phyloP scores from a whole-genome alignment of 2,329 filamentous ascomycete species.

The Fusarium nematophilum region DNA sequence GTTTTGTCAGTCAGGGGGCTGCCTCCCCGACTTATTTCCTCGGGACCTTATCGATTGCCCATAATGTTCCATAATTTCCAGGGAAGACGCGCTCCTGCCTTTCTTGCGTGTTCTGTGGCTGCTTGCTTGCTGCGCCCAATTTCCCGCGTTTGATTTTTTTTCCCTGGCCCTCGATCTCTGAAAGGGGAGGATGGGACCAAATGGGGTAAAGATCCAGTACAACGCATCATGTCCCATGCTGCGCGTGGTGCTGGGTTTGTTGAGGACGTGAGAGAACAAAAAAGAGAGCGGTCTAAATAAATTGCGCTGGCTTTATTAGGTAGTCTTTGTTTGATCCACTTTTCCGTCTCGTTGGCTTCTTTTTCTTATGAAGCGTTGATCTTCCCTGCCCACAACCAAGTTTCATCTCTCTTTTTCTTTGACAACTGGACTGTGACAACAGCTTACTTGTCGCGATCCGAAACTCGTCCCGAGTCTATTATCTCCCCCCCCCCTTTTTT shows the following conservation, averaged over 20 bases:
- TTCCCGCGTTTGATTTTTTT: not conserved
- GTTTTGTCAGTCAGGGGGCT: too few relatives aligned
- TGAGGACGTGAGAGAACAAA: too few relatives aligned
- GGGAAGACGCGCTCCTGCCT: too few relatives aligned
- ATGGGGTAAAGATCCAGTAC: too few relatives aligned
- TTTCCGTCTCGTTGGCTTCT: slow-evolving; percentile 29
- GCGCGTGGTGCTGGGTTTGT: not conserved
- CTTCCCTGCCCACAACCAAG: slow-evolving; percentile 19
- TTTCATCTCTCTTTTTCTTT: slow-evolving; percentile 7
- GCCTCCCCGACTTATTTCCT: too few relatives aligned
- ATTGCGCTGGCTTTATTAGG: not conserved
- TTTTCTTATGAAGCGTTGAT: slow-evolving; percentile 23
- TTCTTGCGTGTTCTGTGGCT: slow-evolving; percentile 5
- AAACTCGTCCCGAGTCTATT: not conserved
- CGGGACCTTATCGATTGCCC: too few relatives aligned
- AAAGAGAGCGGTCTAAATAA: too few relatives aligned
- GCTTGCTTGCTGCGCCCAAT: not conserved
- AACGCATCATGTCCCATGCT: too few relatives aligned
- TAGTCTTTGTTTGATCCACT: slow-evolving; percentile 29
- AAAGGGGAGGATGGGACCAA: too few relatives aligned
- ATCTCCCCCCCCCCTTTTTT: too few relatives aligned
- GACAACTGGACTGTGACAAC: not conserved
- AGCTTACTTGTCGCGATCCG: not conserved
- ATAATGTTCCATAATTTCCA: too few relatives aligned
- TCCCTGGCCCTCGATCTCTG: slow-evolving; percentile 2